Evolutionary conservation across 2,329 filamentous ascomycete genomes (phyloP), one percentile per base, ranked within the genome.

Genomic region (Ophiostoma novo-ulmi): DNA sequence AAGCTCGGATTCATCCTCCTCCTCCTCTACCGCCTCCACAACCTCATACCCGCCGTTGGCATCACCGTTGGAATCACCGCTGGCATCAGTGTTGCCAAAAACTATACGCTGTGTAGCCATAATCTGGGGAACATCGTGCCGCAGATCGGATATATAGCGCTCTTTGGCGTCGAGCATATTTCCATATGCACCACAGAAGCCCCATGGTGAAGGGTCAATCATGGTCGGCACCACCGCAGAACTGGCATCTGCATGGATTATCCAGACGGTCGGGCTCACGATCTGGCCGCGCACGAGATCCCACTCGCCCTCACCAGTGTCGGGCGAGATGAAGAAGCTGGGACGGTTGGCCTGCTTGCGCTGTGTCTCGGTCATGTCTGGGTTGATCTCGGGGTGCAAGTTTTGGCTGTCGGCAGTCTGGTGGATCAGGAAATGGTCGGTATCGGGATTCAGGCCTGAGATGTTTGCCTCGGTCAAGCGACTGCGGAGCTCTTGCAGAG

Each of bases 261-360:
- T 39, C 69, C 69, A 70, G 35, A 69, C 8, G 1, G 55, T 68
- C 17, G 66, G 66, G 5, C 44, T 41, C 36, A 71, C 38, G n/a
- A 55, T 44, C 31, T 68, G 66, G 13, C 22, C 11, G 44, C 66
- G 48, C 31, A 71, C 68, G 2, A 64, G 6, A 10, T 38, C 2
- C 72, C 72, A 73, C 36, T 70, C 65, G 26, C 26, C 35, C 20
- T 72, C 41, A 5, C 26, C n/a, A 20, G 63, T 39, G 8, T n/a
- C 20, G 17, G 69, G 67, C 20, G 66, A 48, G 44, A 73, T 61
- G 11, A 69, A 26, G 14, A 73, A 70, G 17, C 39, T 58, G 6
- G 48, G 48, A 2, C 65, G 72, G 68, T 71, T 48, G 39, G 63
- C n/a, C 20, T 39, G 36, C 36, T n/a, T 20, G 3, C 7, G 20